phyloP scores from a whole-genome alignment of 805 yeast genomes.

The Cyberlindnera americana region DNA sequence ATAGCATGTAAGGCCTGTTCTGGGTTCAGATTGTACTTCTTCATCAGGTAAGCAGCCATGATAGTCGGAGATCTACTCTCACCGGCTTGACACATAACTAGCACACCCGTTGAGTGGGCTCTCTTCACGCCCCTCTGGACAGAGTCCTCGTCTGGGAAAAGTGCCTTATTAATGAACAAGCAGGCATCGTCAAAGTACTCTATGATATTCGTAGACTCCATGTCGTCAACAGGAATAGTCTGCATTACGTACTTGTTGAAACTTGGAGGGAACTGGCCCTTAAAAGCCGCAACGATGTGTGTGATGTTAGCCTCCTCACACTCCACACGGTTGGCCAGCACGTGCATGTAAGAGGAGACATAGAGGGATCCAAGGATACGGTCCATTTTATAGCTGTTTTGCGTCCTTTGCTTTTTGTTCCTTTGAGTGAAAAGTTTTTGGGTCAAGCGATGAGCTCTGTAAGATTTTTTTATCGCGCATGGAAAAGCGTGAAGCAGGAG shows the following conservation, averaged over 20 bases:
- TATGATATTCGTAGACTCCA: conserved; percentile 60
- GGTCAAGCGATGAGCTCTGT: conserved; percentile 1
- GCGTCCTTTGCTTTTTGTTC: not conserved
- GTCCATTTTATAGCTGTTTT: conserved; percentile 24
- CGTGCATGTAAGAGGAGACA: conserved; percentile 69
- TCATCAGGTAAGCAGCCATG: conserved; percentile 85
- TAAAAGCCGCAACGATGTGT: conserved; percentile 67
- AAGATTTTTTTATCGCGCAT: conserved; percentile 2
- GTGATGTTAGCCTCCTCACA: conserved; percentile 52
- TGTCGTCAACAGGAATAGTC: conserved; percentile 72
- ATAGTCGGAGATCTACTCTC: conserved; percentile 87
- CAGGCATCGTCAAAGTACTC: conserved; percentile 58
- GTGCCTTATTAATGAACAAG: conserved; percentile 61
- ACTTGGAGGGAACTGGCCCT: conserved; percentile 55
- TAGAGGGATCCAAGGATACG: conserved; percentile 79
- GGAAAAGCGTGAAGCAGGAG: no score
- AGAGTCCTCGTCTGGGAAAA: conserved; percentile 41
- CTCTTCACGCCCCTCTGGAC: conserved; percentile 24
- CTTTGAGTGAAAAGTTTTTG: not conserved
- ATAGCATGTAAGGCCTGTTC: conserved; percentile 73
- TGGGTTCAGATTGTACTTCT: conserved; percentile 54
- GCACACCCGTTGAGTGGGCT: conserved; percentile 42
- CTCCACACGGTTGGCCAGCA: conserved; percentile 51
- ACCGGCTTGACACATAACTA: conserved; percentile 87
- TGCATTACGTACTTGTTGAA: conserved; percentile 49